phyloP scores from a whole-genome alignment of 1,284 basidiomycete genomes.

The Ustilago cynodontis region DNA sequence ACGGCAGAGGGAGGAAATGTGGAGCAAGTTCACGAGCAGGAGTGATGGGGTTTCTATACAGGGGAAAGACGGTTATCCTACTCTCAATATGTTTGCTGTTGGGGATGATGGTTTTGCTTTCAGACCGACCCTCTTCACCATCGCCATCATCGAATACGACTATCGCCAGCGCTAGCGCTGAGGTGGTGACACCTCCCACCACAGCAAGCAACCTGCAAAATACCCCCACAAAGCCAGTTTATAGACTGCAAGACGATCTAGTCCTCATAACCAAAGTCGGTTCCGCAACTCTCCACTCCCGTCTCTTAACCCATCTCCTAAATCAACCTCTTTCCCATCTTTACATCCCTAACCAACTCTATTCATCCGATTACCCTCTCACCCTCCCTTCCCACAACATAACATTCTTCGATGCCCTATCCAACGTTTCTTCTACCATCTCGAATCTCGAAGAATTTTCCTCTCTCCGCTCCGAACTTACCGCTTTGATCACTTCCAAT shows the following conservation, averaged over 20 bases:
- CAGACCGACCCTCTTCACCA: neutral
- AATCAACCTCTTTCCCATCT: slow-evolving; percentile 2
- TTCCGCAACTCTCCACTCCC: slow-evolving; percentile 33
- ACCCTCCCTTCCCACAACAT: slow-evolving; percentile 18
- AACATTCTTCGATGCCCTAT: slow-evolving; percentile 34
- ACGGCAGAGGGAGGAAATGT: too few relatives aligned
- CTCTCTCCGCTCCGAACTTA: slow-evolving; percentile 15
- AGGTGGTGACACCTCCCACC: neutral
- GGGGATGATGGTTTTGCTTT: slow-evolving; percentile 5
- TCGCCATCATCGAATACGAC: neutral
- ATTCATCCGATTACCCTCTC: slow-evolving; percentile 34
- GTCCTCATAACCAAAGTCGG: slow-evolving; percentile 52
- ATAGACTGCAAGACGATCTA: slow-evolving; percentile 41
- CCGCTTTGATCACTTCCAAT: slow-evolving; percentile 4
- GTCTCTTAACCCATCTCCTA: slow-evolving; percentile 37
- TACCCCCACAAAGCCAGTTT: too few relatives aligned
- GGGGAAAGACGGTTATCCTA: slow-evolving; percentile 19
- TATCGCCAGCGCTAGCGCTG: neutral
- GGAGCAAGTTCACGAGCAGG: neutral
- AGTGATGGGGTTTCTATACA: neutral
- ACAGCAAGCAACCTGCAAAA: neutral
- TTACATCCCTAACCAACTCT: slow-evolving; percentile 36
- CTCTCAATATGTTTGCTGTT: slow-evolving; percentile 20
- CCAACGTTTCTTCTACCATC: slow-evolving; percentile 34
- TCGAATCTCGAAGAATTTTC: slow-evolving; percentile 16